Base-by-base conservation (phyloP, 1,284 basidiomycete species). In the Earliella scabrosa region DNA sequence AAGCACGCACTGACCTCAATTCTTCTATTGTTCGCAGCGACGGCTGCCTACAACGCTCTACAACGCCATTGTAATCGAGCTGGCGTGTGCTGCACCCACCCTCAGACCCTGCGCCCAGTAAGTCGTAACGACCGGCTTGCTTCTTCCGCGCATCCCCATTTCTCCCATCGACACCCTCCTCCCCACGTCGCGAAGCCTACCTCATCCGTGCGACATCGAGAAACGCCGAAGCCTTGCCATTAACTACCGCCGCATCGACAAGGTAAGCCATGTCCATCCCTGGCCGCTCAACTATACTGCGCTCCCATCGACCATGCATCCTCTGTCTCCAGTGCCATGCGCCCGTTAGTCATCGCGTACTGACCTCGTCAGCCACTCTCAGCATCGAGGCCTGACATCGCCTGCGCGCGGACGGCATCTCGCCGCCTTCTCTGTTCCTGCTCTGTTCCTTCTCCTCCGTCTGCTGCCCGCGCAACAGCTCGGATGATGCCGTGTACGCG, bases 1-100 rank as follows among this genome's bases (percentile, higher is more conserved):
- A 61, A 61, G 50, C 56, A 45, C 21, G 36, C 56, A 58, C 29
- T 56, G 13, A 32, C 31, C 20, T 20, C 43, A n/a, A n/a, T n/a
- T n/a, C n/a, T n/a, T n/a, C n/a, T 29, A 49, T 49, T 26, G 31
- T 52, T 27, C 26, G 13, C 57, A 63, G 61, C 52, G 59, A 65
- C 56, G 61, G 61, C 55, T 59, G 27, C 48, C 34, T 49, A 51
- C 62, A n/a, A n/a, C n/a, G n/a, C n/a, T n/a, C n/a, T n/a, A n/a
- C n/a, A 52, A 59, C 64, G 59, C 60, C 63, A 62, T 44, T 60
- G 62, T 66, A 56, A 67, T 66, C 64, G 59, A 48, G 47, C 56
- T 31, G 13, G 29, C 64, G 58, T 66, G 62, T 59, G 56, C 63
- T 61, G 58, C 63, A 63, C 54, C n/a, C n/a, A n/a, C n/a, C n/a